A percentile compares a stretch with the other conserved stretches of the same genome.
phyloP scores from a whole-genome alignment of 495 filamentous ascomycete species.

The Lophium mytilinum region DNA sequence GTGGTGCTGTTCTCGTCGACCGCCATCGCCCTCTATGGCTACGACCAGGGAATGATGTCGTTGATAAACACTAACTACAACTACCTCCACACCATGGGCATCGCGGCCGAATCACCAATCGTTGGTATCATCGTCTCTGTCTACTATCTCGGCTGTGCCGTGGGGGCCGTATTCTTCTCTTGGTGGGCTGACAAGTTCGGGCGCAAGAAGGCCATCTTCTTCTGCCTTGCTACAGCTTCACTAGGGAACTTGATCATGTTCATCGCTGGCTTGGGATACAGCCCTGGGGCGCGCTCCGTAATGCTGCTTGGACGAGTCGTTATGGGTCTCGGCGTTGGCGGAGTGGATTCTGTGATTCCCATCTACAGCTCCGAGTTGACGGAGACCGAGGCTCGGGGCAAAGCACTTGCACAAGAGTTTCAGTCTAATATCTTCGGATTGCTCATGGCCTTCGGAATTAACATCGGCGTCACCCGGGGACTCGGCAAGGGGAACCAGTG shows the following conservation, averaged over 20 bases:
- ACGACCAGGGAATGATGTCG: constrained; percentile 51
- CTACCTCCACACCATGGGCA: constrained; percentile 50
- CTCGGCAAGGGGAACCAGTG: constrained; percentile 35
- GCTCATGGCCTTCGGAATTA: constrained; percentile 45
- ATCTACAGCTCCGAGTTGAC: constrained; percentile 48
- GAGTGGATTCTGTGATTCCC: constrained; percentile 50
- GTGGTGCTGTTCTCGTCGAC: constrained; percentile 47
- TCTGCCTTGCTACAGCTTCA: constrained; percentile 41
- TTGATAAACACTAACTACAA: constrained; percentile 50
- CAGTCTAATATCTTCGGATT: constrained; percentile 52
- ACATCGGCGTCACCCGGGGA: constrained; percentile 29
- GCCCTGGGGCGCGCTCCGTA: constrained; percentile 35
- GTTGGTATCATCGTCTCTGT: constrained; percentile 52
- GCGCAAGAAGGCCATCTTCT: constrained; percentile 43
- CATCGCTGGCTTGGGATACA: constrained; percentile 40
- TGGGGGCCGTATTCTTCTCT: constrained; percentile 45
- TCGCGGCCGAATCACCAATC: constrained; percentile 37
- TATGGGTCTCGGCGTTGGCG: constrained; percentile 50
- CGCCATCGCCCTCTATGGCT: constrained; percentile 54
- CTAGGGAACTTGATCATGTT: constrained; percentile 51
- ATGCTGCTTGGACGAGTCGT: constrained; percentile 48
- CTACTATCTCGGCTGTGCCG: constrained; percentile 50
- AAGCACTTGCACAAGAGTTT: constrained; percentile 49
- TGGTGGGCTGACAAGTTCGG: constrained; percentile 42
- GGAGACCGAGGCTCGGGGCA: constrained; percentile 42